phyloP scores from a whole-genome alignment of 768 basidiomycete genomes.

The Hericium erinaceus region DNA sequence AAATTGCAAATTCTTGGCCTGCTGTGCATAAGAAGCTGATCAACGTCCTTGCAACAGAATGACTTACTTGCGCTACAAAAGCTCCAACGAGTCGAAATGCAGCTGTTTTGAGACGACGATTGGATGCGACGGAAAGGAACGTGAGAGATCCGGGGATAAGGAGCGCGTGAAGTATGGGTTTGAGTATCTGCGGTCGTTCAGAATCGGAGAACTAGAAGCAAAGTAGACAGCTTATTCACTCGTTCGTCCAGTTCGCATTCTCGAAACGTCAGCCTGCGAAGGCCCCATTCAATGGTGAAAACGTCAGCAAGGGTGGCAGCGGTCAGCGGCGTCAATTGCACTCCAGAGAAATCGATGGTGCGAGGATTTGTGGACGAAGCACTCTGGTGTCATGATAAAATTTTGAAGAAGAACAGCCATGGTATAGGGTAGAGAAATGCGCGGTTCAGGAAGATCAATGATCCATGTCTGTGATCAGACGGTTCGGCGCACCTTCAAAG shows the following conservation, averaged over 20 bases:
- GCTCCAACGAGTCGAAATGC: conserved; percentile 77
- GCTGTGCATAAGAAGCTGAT: not conserved
- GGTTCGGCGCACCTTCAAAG: conserved; percentile 41
- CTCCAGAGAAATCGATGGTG: conserved; percentile 70
- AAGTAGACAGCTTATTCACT: conserved; percentile 31
- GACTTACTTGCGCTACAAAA: conserved; percentile 62
- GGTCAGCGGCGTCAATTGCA: conserved; percentile 57
- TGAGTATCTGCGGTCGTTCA: conserved; percentile 47
- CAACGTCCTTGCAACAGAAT: not conserved
- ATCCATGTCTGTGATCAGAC: not conserved
- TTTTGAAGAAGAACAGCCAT: not conserved
- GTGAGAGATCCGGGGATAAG: conserved; percentile 76
- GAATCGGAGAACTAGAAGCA: not conserved
- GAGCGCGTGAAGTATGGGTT: conserved; percentile 84
- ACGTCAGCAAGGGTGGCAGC: conserved; percentile 86
- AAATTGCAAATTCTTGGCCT: conserved; percentile 76
- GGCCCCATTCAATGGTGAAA: conserved; percentile 87
- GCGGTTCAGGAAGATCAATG: not conserved
- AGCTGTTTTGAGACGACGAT: conserved; percentile 64
- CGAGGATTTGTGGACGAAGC: conserved; percentile 51
- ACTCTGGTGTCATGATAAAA: conserved; percentile 27
- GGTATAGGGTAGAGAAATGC: too few relatives aligned
- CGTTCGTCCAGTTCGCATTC: conserved; percentile 83
- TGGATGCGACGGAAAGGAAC: conserved; percentile 80
- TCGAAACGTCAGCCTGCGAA: conserved; percentile 75